Evolutionary conservation across 148 eudicot species (phyloP), one percentile per base, ranked within the genome.

Genomic region (Oxyria digyna): DNA sequence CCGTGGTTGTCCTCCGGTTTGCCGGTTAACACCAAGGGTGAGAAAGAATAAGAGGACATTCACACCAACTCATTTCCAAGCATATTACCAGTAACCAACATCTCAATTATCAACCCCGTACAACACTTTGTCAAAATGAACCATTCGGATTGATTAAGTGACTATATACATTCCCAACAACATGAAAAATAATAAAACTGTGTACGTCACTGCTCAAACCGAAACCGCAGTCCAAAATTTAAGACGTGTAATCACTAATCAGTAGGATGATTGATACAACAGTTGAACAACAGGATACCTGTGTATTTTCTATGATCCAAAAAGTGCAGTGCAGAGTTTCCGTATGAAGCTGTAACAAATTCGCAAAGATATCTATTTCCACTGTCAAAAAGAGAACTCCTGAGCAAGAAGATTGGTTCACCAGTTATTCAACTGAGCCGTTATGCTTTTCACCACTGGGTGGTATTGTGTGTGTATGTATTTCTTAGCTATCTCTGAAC

Each of bases 351-450:
- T 29, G 65, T 29, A 59, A 59, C 9, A 13, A 59, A 31, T 59
- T 13, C 29, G 35, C 35, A 59, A 59, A 14, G 63, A n/a, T n/a
- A 46, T n/a, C 8, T n/a, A 46, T 46, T 46, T 20, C 18, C 52
- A 46, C 8, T 46, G 52, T n/a, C 7, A 17, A 46, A 46, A 46
- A n/a, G 52, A n/a, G 23, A 46, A 7, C 21, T 46, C 23, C 52
- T 0, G 8, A 43, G 48, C 23, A n/a, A 46, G 52, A 20, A 4
- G 52, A 59, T 59, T 59, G 20, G 65, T 72, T 89, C 84, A 93
- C 97, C 98, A 94, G 69, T 90, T 85, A 75, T 83, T 83, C 80
- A 94, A 71, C 85, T 90, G 86, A 40, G 96, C 78, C 11, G 97
- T 82, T 49, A 90, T 71, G 80, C 89, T 94, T 78, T 90, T 94